A percentile compares a stretch with the other conserved stretches of the same genome.
Conservation (phyloP, 129 eudicot genomes). For the Pseudognaphalium luteoalbum region DNA sequence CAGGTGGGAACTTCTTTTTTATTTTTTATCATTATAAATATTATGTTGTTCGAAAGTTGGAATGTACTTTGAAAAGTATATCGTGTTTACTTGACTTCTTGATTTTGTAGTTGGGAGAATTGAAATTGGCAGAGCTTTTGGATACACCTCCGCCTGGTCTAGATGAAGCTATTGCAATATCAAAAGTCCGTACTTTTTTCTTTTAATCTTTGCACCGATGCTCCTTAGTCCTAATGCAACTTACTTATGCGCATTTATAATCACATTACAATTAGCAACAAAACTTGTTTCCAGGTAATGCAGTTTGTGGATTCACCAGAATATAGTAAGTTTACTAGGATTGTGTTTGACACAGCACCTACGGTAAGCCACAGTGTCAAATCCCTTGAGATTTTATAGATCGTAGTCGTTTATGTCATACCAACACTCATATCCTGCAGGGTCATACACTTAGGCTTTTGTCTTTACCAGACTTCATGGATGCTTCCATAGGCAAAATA, state of each 20-base stretch:
- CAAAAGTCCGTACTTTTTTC: conserved; percentile 44
- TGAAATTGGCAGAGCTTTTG: conserved; percentile 65
- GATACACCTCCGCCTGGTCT: conserved; percentile 73
- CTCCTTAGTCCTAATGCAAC: neutral
- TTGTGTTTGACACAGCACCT: conserved; percentile 75
- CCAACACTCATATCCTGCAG: conserved; percentile 22
- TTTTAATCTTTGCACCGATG: neutral
- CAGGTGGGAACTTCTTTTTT: conserved; percentile 43
- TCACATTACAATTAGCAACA: neutral
- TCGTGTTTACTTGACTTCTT: conserved; percentile 17
- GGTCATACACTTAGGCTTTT: conserved; percentile 72
- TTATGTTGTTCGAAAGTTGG: neutral
- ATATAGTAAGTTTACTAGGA: conserved; percentile 56
- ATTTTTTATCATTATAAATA: neutral
- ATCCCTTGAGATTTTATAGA: neutral
- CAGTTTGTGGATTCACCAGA: conserved; percentile 66
- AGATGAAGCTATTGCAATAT: conserved; percentile 73
- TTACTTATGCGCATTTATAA: neutral
- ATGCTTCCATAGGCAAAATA: conserved; percentile 67
- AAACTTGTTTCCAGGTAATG: conserved; percentile 52
- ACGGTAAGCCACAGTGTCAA: conserved; percentile 39
- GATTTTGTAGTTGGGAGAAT: conserved; percentile 50
- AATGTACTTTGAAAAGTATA: conserved; percentile 16
- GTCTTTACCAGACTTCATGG: conserved; percentile 59
- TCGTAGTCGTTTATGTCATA: neutral